Base-by-base conservation (phyloP, 164 flowering plant genomes). In the Akebia trifoliata region DNA sequence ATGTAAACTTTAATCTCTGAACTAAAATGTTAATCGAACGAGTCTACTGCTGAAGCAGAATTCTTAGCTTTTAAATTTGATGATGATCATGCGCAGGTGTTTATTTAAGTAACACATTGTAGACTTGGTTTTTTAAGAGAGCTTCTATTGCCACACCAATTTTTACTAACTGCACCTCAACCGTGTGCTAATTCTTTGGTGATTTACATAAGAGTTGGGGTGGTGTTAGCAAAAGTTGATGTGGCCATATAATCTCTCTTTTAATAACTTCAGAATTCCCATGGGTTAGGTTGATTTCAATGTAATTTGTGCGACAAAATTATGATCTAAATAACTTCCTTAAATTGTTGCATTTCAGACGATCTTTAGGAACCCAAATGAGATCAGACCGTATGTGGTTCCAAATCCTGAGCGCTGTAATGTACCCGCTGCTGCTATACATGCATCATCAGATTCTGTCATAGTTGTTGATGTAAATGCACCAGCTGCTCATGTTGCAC, bases 401-500 rank as follows among this genome's bases (percentile, higher is more conserved):
- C 90, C 91, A 50, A 60, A 74, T 48, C 84, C 97, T 6, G 98
- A 93, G 37, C 94, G 88, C 43, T 93, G 97, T 78, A 93, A 93
- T 70, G 75, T 93, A 58, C 98, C 98, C 62, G 98, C 98, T 54
- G 73, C 96, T 39, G 82, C 92, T 17, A 87, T 93, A 29, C 79
- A 71, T 62, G 97, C 94, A 36, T 81, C 97, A 26, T 72, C 86
- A 46, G 97, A 93, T 72, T 71, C 86, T 62, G 75, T 93, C 39
- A 64, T 86, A 45, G 77, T 87, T 72, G 97, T 80, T 63, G 94
- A 93, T 63, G 62, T 68, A 48, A 80, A 84, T 78, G 97, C 83
- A 44, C 98, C 98, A 20, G 97, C 94, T n/a, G 94, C 90, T 26
- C 91, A 78, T 70, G 67, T 93, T 68, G 98, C 92, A 49, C 79